phyloP scores from a whole-genome alignment of 257 asterid genomes.

The Ilex aquifolium region DNA sequence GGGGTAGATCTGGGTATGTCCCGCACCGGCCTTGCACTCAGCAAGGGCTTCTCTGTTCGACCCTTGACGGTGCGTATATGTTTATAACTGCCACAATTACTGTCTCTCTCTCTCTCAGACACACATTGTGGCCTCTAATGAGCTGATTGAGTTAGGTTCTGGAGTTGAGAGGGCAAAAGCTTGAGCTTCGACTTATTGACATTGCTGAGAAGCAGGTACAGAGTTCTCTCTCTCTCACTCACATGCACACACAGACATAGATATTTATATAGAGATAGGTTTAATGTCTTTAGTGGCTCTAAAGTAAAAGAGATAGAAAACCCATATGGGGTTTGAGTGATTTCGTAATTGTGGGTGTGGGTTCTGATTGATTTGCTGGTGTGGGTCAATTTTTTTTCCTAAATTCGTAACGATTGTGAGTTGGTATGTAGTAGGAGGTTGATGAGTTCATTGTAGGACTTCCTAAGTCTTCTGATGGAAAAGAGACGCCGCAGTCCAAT shows the following conservation, averaged over 20 bases:
- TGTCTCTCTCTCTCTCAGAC: background rate
- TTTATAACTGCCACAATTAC: background rate
- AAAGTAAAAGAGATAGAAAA: too few species aligned
- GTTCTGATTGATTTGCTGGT: too few species aligned
- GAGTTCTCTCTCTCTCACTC: background rate
- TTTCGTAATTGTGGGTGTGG: too few species aligned
- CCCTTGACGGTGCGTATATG: conserved; percentile 50
- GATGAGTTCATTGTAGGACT: conserved; percentile 92
- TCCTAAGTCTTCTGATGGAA: conserved; percentile 68
- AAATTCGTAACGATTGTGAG: conserved; percentile 6
- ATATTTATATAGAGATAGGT: background rate
- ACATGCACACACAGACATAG: background rate
- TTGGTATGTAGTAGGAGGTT: conserved; percentile 59
- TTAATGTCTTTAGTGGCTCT: background rate
- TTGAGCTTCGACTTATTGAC: conserved; percentile 67
- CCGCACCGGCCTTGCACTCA: conserved; percentile 82
- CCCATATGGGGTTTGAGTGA: too few species aligned
- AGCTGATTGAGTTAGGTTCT: conserved; percentile 40
- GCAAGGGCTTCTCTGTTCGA: conserved; percentile 81
- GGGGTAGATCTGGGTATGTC: conserved; percentile 81
- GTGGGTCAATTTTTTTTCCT: background rate
- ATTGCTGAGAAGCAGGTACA: conserved; percentile 70
- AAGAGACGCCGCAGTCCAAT: conserved; percentile 80
- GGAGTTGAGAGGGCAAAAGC: conserved; percentile 81
- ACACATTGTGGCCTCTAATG: background rate